These are phyloP conservation scores for Trypanosoma scelopori DNA, from an alignment of 208 protist species.

Conservation along the genomic window DNA sequence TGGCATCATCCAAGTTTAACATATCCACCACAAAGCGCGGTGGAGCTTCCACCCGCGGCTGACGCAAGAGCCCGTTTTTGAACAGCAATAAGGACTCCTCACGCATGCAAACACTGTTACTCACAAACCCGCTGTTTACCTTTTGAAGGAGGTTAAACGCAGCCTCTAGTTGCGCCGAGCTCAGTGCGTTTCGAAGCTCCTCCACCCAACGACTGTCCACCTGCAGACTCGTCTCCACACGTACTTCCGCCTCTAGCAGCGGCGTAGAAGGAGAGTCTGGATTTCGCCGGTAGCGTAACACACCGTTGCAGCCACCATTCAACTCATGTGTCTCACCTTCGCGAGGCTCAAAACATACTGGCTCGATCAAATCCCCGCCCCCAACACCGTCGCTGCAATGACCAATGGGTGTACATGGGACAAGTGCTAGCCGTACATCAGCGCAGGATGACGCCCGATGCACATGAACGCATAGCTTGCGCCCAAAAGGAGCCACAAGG, in stretches of 20 bases:
- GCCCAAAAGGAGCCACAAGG: conserved; percentile 17
- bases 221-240: conserved; percentile 31
- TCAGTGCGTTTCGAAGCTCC: conserved; percentile 23
- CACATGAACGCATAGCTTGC: conserved; percentile 25
- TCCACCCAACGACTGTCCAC: conserved; percentile 28
- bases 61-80: conserved; percentile 13
- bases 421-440: conserved; percentile 17
- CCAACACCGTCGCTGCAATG: conserved; percentile 12
- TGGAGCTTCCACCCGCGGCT: not conserved
- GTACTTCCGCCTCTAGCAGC: conserved; percentile 37
- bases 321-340: conserved; percentile 29
- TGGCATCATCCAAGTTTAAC: conserved; percentile 14
- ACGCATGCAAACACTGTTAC: not conserved
- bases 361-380: conserved; percentile 3
- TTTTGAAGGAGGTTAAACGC: conserved; percentile 19
- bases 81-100: conserved; percentile 24
- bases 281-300: conserved; percentile 15
- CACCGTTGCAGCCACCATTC: conserved; percentile 16
- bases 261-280: conserved; percentile 8
- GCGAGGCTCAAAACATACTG: conserved; percentile 31
- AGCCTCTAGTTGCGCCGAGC: conserved; percentile 19
- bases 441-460: conserved; percentile 14
- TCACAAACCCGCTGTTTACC: conserved; percentile 3
- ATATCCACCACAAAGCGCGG: conserved; percentile 23
- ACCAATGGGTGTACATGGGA: conserved; percentile 13